Evolutionary conservation across 1,284 basidiomycete species (phyloP).

Genomic region (Pseudozyma hubeiensis): DNA sequence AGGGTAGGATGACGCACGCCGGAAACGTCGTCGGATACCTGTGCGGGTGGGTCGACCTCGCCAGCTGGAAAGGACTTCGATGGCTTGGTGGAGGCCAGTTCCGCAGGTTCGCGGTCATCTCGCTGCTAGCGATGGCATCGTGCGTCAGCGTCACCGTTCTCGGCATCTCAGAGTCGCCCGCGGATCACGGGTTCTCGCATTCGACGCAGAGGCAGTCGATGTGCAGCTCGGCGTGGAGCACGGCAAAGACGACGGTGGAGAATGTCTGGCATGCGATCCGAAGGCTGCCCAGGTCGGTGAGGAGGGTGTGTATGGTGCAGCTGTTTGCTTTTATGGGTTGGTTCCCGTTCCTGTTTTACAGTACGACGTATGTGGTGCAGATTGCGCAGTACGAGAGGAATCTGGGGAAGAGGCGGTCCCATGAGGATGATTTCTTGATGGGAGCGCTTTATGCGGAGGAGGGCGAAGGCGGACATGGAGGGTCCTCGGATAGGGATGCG

Average conservation of each 20-base stretch:
- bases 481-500: slow-evolving; percentile 46
- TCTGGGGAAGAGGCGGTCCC: slow-evolving; percentile 70
- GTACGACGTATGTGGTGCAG: slow-evolving; percentile 90
- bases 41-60: slow-evolving; percentile 85
- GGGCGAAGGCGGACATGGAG: background rate
- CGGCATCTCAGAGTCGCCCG: slow-evolving; percentile 73
- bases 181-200: slow-evolving; percentile 4
- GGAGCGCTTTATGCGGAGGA: background rate
- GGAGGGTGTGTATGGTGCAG: slow-evolving; percentile 79
- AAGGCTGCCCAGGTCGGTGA: slow-evolving; percentile 62
- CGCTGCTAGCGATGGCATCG: slow-evolving; percentile 79
- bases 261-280: slow-evolving; percentile 56
- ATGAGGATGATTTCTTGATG: slow-evolving; percentile 4
- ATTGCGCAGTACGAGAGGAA: slow-evolving; percentile 81
- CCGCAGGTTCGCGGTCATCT: slow-evolving; percentile 91
- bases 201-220: background rate
- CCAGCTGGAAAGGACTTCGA: slow-evolving; percentile 78
- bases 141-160: slow-evolving; percentile 90
- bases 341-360: slow-evolving; percentile 68
- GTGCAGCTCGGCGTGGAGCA: slow-evolving; percentile 11
- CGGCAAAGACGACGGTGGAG: slow-evolving; percentile 15
- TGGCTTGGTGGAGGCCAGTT: slow-evolving; percentile 93
- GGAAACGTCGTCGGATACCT: slow-evolving; percentile 65
- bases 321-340: slow-evolving; percentile 92
- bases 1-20: slow-evolving; percentile 75